Percentiles rank a stretch among this genome's conserved stretches.
phyloP scores from a whole-genome alignment of 345 rosid genomes.

The Schrenkiella parvula region DNA sequence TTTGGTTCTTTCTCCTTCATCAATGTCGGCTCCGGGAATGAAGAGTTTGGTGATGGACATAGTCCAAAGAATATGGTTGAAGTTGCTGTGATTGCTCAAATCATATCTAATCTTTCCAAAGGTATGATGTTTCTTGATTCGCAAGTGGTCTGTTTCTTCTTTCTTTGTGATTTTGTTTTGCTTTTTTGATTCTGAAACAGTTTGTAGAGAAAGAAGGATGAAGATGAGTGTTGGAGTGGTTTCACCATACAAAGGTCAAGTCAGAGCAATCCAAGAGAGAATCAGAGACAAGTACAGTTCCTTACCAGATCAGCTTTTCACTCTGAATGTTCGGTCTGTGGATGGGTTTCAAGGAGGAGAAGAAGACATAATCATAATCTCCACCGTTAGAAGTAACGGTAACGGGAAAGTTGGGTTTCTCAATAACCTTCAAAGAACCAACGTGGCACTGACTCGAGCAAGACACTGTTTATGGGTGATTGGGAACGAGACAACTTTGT shows the following conservation, averaged over 20 bases:
- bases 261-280: constrained; percentile 6
- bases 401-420: constrained; percentile 38
- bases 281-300: neutral
- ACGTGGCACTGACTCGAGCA: constrained; percentile 37
- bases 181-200: neutral
- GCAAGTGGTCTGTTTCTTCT: neutral
- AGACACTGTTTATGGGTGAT: constrained; percentile 41
- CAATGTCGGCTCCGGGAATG: constrained; percentile 27
- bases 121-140: constrained; percentile 6
- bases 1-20: constrained; percentile 44
- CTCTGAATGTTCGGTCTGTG: constrained; percentile 32
- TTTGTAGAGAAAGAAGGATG: neutral
- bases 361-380: constrained; percentile 40
- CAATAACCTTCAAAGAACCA: constrained; percentile 28
- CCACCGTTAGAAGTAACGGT: constrained; percentile 40
- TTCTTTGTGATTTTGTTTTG: neutral
- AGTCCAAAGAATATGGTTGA: constrained; percentile 37
- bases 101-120: constrained; percentile 31
- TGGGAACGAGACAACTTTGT: constrained; percentile 39
- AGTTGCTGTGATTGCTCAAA: constrained; percentile 28
- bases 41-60: constrained; percentile 15
- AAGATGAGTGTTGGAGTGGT: neutral
- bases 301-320: constrained; percentile 5
- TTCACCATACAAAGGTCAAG: neutral
- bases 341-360: constrained; percentile 52